These are phyloP conservation scores for Rubia tinctorum DNA, from an alignment of 305 asterid species.

Conservation along the genomic window DNA sequence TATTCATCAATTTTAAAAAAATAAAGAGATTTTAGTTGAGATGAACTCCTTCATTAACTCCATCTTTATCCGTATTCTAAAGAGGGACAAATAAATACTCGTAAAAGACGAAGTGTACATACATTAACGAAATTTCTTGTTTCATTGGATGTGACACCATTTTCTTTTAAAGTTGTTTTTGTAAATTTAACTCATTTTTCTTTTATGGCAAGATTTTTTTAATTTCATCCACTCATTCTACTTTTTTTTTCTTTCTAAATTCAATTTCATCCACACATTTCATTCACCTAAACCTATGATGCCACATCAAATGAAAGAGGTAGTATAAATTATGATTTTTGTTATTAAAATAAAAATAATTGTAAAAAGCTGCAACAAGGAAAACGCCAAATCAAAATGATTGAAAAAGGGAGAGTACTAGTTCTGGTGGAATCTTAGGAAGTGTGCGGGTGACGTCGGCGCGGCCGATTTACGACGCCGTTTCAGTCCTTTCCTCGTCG, in stretches of 20 bases:
- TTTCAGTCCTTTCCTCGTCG: background rate
- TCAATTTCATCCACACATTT: too few relatives aligned
- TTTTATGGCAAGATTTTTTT: too few relatives aligned
- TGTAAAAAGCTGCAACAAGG: background rate
- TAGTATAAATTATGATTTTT: too few relatives aligned
- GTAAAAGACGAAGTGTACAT: background rate
- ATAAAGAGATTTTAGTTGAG: background rate
- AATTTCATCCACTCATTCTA: too few relatives aligned
- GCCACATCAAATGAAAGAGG: too few relatives aligned
- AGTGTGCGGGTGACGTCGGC: slow-evolving; percentile 10
- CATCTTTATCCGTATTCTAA: background rate
- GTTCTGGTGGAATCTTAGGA: background rate
- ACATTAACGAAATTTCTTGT: background rate
- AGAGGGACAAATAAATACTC: background rate
- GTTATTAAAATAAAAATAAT: too few relatives aligned
- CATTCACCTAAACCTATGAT: too few relatives aligned
- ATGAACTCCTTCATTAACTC: background rate
- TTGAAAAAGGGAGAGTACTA: background rate
- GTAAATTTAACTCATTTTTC: too few relatives aligned
- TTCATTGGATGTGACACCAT: too few relatives aligned
- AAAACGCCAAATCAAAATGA: background rate
- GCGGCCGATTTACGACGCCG: slow-evolving; percentile 15
- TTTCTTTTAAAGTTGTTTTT: too few relatives aligned
- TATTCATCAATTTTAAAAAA: background rate
- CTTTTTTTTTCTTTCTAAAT: too few relatives aligned